phyloP scores from a whole-genome alignment of 2,329 filamentous ascomycete genomes.

The Claviceps spartinae region DNA sequence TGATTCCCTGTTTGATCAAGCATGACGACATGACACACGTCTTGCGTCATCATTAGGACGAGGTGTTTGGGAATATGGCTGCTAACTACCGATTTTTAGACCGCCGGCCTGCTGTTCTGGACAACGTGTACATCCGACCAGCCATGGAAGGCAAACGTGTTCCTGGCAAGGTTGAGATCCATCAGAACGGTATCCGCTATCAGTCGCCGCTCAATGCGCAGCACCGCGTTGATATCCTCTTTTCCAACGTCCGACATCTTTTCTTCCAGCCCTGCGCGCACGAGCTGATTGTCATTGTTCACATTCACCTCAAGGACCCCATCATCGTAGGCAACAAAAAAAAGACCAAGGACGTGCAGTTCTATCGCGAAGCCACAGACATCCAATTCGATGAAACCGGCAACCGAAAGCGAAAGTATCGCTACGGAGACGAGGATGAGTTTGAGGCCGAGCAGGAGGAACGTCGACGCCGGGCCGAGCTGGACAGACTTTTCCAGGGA shows the following conservation, averaged over 20 bases:
- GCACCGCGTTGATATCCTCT: constrained; percentile 82
- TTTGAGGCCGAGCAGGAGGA: constrained; percentile 98
- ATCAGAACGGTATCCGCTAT: constrained; percentile 97
- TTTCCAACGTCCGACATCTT: constrained; percentile 95
- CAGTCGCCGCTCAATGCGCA: constrained; percentile 67
- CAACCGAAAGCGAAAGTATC: constrained; percentile 93
- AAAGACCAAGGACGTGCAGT: constrained; percentile 98
- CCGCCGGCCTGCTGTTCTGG: constrained; percentile 76
- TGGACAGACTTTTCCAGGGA: constrained; percentile 89
- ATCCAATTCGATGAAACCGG: constrained; percentile 98
- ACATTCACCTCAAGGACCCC: constrained; percentile 93
- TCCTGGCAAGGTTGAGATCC: constrained; percentile 89
- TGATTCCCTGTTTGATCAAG: neutral
- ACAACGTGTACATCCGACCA: constrained; percentile 90
- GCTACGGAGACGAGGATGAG: constrained; percentile 95
- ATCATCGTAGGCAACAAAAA: constrained; percentile 96
- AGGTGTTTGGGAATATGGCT: neutral
- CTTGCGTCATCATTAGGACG: neutral
- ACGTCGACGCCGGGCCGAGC: constrained; percentile 73
- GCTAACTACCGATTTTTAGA: constrained; percentile 32
- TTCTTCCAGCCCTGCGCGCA: constrained; percentile 98
- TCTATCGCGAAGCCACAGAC: constrained; percentile 93
- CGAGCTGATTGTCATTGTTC: constrained; percentile 94
- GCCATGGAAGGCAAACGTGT: constrained; percentile 95
- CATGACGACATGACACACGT: neutral